Evolutionary conservation across 352 stramenopile genomes (phyloP).

Genomic region (Phytophthora pseudosyringae): DNA sequence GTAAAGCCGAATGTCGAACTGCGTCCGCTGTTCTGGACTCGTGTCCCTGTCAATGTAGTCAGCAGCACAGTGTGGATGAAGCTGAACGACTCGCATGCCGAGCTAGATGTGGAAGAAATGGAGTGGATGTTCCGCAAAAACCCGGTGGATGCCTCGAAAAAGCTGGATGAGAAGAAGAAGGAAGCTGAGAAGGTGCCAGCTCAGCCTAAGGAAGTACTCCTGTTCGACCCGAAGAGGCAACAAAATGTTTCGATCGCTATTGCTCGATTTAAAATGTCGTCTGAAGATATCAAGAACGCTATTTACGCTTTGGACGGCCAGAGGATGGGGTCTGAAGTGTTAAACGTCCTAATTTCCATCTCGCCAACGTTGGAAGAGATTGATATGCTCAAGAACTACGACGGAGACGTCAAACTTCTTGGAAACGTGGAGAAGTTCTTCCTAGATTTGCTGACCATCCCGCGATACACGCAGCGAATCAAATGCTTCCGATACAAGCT

Average conservation of each 20-base stretch:
- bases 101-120: conserved; percentile 83
- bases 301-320: conserved; percentile 84
- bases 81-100: conserved; percentile 69
- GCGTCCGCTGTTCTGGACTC: conserved; percentile 89
- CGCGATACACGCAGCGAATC: conserved; percentile 87
- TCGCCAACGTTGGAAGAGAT: conserved; percentile 91
- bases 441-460: conserved; percentile 84
- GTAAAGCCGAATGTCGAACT: conserved; percentile 90
- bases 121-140: conserved; percentile 92
- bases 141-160: conserved; percentile 64
- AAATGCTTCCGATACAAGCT: conserved; percentile 90
- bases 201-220: conserved; percentile 71
- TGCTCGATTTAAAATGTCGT: conserved; percentile 94
- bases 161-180: conserved; percentile 86
- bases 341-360: conserved; percentile 90
- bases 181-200: conserved; percentile 45
- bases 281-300: conserved; percentile 83
- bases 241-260: conserved; percentile 99
- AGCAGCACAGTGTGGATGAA: conserved; percentile 90
- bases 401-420: conserved; percentile 85
- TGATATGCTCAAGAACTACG: conserved; percentile 92
- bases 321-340: conserved; percentile 78
- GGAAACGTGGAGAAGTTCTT: conserved; percentile 92
- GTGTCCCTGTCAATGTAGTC: conserved; percentile 86
- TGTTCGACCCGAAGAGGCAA: conserved; percentile 96